A percentile compares a stretch with the other conserved stretches of the same genome.
These are phyloP conservation scores for Annona squamosa DNA, from an alignment of 164 flowering plant species.

Conservation along the genomic window DNA sequence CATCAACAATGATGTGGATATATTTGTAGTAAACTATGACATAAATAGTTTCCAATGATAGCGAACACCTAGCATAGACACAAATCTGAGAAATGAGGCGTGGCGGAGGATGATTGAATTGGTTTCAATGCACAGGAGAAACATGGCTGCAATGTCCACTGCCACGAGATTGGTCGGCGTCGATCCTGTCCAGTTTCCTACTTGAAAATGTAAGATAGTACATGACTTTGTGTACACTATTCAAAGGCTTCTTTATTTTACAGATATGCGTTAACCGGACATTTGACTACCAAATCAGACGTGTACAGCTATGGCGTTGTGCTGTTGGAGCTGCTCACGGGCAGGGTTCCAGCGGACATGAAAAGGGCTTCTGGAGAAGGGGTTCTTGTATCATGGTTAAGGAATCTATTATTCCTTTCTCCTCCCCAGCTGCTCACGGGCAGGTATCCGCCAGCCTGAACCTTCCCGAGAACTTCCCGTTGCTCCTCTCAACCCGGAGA, in stretches of 20 bases:
- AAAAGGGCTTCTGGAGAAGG: constrained; percentile 79
- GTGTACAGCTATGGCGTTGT: constrained; percentile 94
- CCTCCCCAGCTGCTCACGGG: no score
- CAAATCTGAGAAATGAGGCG: no score
- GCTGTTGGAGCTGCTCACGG: constrained; percentile 88
- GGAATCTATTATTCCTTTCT: constrained; percentile 18
- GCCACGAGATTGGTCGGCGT: no score
- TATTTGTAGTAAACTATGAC: no score
- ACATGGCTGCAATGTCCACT: no score
- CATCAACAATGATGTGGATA: no score
- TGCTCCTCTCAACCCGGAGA: constrained; percentile 25
- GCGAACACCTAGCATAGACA: no score
- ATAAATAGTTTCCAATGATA: no score
- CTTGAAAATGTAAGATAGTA: neutral
- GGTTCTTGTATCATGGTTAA: constrained; percentile 88
- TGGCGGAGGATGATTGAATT: no score
- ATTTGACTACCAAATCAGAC: constrained; percentile 89
- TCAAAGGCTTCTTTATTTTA: constrained; percentile 3
- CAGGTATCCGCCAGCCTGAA: constrained; percentile 35
- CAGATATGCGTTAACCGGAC: constrained; percentile 90
- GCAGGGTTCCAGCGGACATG: constrained; percentile 73
- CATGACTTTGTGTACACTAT: neutral
- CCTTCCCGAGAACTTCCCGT: constrained; percentile 25
- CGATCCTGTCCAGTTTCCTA: neutral
- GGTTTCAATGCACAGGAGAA: no score